Base-by-base conservation (phyloP, 352 stramenopile genomes). In the Stramenopiles sp. region DNA sequence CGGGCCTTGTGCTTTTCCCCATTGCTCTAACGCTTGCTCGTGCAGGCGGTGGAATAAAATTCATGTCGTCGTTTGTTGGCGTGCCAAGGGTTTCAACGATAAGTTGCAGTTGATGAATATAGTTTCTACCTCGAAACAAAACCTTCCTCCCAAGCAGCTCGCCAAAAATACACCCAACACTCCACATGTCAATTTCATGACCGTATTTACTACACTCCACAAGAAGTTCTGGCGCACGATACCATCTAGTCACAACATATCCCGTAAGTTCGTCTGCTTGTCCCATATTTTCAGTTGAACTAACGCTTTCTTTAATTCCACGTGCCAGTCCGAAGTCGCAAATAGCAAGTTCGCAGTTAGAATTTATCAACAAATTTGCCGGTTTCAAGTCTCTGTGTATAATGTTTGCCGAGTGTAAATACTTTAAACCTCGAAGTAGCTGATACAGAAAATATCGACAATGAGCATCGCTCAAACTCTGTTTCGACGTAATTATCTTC, bases 81-180 rank as follows among this genome's bases (percentile, higher is more conserved):
- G 95, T 95, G 0, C 96, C 96, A 7, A 99, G 85, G 80, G 96
- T 95, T 81, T 97, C 92, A 85, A 93, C 97, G 82, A 99, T 99
- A 81, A 98, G 93, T 82, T 97, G 90, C 75, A 99, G 93, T 87
- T 99, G 96, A 86, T 99, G 93, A 86, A 99, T 98, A 86, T 99
- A 99, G 86, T 99, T 95, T 80, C 99, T 93, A 4, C 97, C 97
- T 0, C 95, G 94, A 84, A 99, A 99, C 29, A 98, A 91, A 81
- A 96, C 95, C 82, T 98, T 98, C 75, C 96, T 89, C 1, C 89
- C 90, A 82, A 99, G 92, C 84, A 99, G 94, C 84, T 99, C 97
- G 0, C 93, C 97, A 83, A 99, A 98, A 82, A 99, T 99, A 84
- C 97, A 99, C 29, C 96, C 97, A 81, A 98, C 95, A 81, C 90